Evolutionary conservation across 2,329 filamentous ascomycete genomes (phyloP).

Genomic region (Pestalotiopsis sp.): DNA sequence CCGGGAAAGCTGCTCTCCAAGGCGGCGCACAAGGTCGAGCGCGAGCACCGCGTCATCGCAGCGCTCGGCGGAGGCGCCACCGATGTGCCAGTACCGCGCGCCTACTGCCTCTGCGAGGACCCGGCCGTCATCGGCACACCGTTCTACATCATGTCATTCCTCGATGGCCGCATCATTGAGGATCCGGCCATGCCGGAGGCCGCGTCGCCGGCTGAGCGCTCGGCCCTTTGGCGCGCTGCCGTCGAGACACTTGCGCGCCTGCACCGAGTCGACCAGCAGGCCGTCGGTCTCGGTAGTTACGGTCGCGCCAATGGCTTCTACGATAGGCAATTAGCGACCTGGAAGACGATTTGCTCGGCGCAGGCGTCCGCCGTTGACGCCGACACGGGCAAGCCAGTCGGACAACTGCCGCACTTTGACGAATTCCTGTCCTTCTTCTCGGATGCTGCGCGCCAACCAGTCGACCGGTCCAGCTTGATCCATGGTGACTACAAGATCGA

Average conservation of each 20-base stretch:
- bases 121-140: slow-evolving; percentile 77
- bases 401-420: slow-evolving; percentile 80
- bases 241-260: slow-evolving; percentile 82
- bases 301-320: slow-evolving; percentile 81
- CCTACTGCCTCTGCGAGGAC: slow-evolving; percentile 87
- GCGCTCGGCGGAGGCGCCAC: slow-evolving; percentile 68
- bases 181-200: slow-evolving; percentile 70
- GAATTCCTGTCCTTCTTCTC: slow-evolving; percentile 80
- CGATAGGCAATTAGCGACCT: slow-evolving; percentile 81
- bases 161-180: slow-evolving; percentile 91
- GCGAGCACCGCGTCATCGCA: slow-evolving; percentile 89
- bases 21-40: slow-evolving; percentile 94
- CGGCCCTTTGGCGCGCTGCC: slow-evolving; percentile 83
- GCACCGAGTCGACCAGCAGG: slow-evolving; percentile 70
- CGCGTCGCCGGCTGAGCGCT: slow-evolving; percentile 68
- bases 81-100: slow-evolving; percentile 82
- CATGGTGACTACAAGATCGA: slow-evolving; percentile 98
- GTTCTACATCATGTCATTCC: slow-evolving; percentile 97
- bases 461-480: slow-evolving; percentile 77
- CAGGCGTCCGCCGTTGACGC: slow-evolving; percentile 77
- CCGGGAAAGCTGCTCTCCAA: slow-evolving; percentile 92
- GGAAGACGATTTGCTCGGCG: slow-evolving; percentile 73
- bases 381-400: slow-evolving; percentile 76
- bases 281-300: slow-evolving; percentile 71
- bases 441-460: slow-evolving; percentile 68